Conservation (phyloP, 1,139 yeast genomes). For the Geotrichum europaeum region DNA sequence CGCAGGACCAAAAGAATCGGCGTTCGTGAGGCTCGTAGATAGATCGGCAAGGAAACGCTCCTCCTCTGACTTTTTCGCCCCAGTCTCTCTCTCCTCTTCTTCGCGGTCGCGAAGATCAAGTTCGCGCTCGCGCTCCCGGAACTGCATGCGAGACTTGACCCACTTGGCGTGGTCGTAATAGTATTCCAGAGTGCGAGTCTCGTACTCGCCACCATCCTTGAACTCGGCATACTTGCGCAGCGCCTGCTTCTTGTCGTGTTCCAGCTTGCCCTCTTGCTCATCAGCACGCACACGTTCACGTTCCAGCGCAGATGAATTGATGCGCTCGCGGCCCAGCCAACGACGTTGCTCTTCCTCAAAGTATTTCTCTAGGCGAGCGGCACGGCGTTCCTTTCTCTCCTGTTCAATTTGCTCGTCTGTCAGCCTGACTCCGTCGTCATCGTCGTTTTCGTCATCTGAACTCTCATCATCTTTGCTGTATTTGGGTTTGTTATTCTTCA, state of each 20-base stretch:
- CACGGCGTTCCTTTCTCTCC: constrained; percentile 16
- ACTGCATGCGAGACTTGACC: constrained; percentile 30
- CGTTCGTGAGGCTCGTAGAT: background rate
- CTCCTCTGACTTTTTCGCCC: constrained; percentile 8
- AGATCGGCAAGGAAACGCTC: background rate
- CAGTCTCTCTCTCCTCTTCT: constrained; percentile 23
- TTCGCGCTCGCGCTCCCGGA: constrained; percentile 29
- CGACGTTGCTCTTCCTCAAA: constrained; percentile 25
- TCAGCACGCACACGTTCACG: constrained; percentile 24
- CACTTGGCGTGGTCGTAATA: constrained; percentile 33
- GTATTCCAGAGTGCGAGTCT: constrained; percentile 26
- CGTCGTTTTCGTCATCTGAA: constrained; percentile 5
- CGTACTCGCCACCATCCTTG: constrained; percentile 24
- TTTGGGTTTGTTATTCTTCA: background rate
- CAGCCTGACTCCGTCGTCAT: constrained; percentile 2
- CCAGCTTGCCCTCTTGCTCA: constrained; percentile 18
- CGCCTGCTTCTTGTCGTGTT: constrained; percentile 22
- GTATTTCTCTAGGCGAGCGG: constrained; percentile 20
- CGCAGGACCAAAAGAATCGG: background rate
- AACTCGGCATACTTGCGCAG: constrained; percentile 24
- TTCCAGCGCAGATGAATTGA: constrained; percentile 25
- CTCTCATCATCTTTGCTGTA: constrained; percentile 2
- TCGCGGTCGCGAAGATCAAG: constrained; percentile 29
- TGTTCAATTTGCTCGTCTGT: constrained; percentile 24
- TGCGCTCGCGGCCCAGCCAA: constrained; percentile 26